These are phyloP conservation scores for Gautieria morchelliformis DNA, from an alignment of 768 basidiomycete genomes.

Conservation along the genomic window DNA sequence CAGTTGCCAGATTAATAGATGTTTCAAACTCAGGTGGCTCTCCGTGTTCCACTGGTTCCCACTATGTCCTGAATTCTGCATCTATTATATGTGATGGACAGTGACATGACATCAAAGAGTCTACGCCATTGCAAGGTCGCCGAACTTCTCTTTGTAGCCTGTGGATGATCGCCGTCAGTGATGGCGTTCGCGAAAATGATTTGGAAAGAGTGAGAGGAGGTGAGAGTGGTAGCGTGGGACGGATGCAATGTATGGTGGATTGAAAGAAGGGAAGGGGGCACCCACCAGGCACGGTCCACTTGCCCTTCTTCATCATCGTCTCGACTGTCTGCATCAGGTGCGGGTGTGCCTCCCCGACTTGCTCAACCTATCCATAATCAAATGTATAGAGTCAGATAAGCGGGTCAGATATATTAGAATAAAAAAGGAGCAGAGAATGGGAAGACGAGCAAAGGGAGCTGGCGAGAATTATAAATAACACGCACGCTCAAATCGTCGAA, in stretches of 20 bases:
- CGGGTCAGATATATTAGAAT: background rate
- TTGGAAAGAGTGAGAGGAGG: no score
- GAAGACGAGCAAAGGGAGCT: background rate
- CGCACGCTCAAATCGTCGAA: conserved; percentile 94
- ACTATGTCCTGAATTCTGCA: no score
- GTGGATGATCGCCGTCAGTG: background rate
- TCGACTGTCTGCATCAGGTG: conserved; percentile 86
- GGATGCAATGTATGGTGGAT: no score
- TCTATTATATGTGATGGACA: no score
- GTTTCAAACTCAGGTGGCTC: no score
- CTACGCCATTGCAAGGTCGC: conserved; percentile 64
- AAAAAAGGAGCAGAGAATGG: background rate
- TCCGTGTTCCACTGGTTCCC: no score
- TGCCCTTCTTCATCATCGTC: conserved; percentile 94
- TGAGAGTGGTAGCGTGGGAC: no score
- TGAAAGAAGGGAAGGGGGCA: conserved; percentile 1
- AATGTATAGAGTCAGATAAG: background rate
- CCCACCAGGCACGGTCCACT: conserved; percentile 93
- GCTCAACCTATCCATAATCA: conserved; percentile 50
- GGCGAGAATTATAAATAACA: conserved; percentile 11
- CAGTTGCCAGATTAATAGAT: no score
- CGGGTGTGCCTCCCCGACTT: conserved; percentile 88
- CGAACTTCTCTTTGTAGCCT: conserved; percentile 96
- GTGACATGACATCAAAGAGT: no score
- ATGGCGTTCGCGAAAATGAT: background rate